A percentile compares a stretch with the other conserved stretches of the same genome.
phyloP scores from a whole-genome alignment of 2,329 filamentous ascomycete species.

The Aspergillus uvarum region DNA sequence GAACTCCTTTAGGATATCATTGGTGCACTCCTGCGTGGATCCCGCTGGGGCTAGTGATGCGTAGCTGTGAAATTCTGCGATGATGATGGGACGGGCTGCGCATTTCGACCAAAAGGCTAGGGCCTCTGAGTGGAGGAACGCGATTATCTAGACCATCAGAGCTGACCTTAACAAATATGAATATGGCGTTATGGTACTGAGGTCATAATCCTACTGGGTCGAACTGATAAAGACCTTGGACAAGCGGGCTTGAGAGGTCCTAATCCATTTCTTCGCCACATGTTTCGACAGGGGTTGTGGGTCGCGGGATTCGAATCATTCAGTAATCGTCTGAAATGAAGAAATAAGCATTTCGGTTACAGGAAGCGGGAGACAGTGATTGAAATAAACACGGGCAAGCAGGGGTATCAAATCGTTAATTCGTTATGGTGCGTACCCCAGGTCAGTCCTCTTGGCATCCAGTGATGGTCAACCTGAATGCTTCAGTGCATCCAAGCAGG shows the following conservation, averaged over 20 bases:
- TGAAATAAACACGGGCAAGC: no score
- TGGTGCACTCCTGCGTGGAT: not conserved
- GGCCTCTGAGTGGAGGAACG: not conserved
- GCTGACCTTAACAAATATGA: not conserved
- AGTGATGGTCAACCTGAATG: no score
- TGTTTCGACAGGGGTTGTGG: not conserved
- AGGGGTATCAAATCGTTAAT: no score
- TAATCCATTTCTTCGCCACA: not conserved
- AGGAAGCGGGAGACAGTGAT: no score
- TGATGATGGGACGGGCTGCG: not conserved
- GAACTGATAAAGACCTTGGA: not conserved
- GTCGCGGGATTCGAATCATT: not conserved
- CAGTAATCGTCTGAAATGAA: not conserved
- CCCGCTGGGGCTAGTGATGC: conserved; percentile 1
- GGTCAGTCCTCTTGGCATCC: no score
- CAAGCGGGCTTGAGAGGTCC: no score
- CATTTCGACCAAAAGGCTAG: not conserved
- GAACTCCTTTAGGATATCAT: conserved; percentile 1
- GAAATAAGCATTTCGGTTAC: not conserved
- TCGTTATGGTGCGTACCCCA: no score
- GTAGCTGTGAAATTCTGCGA: not conserved
- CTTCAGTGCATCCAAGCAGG: not conserved
- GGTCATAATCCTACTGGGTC: not conserved
- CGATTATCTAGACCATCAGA: not conserved
- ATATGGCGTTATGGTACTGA: not conserved